These are phyloP conservation scores for Colletotrichum shisoi DNA, from an alignment of 2,329 filamentous ascomycete species.

Conservation along the genomic window DNA sequence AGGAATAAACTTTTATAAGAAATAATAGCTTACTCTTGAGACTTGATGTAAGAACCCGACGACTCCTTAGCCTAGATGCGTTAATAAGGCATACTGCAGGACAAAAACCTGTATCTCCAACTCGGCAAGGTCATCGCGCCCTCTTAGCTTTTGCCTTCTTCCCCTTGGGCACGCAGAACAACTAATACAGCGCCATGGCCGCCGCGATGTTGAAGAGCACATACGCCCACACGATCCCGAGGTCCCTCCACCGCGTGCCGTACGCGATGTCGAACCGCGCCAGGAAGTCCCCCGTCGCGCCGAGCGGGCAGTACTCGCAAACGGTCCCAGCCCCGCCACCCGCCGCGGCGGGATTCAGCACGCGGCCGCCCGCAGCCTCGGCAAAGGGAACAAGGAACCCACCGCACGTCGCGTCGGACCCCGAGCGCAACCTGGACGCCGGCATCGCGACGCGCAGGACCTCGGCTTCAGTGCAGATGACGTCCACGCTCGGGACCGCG, in stretches of 20 bases:
- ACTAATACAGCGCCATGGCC: constrained; percentile 59
- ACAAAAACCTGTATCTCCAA: no score
- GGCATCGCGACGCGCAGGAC: constrained; percentile 65
- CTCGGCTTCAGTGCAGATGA: constrained; percentile 49
- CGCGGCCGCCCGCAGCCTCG: constrained; percentile 54
- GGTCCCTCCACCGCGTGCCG: constrained; percentile 61
- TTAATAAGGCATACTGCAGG: no score
- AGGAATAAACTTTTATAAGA: no score
- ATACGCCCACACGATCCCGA: constrained; percentile 62
- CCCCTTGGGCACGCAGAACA: constrained; percentile 47
- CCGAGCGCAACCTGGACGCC: constrained; percentile 29
- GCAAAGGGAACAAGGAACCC: constrained; percentile 59
- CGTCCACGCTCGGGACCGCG: constrained; percentile 38
- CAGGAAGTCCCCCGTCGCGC: constrained; percentile 50
- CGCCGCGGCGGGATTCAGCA: constrained; percentile 54
- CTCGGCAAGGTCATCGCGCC: no score
- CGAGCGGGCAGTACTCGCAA: constrained; percentile 56
- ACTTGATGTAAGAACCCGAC: no score
- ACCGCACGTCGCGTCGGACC: constrained; percentile 56
- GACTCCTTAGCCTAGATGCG: no score
- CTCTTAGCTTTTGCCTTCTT: constrained; percentile 5
- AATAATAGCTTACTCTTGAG: no score
- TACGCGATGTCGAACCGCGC: constrained; percentile 54
- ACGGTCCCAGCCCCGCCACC: constrained; percentile 33
- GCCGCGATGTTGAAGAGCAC: constrained; percentile 58